These are phyloP conservation scores for Phialemonium atrogriseum DNA, from an alignment of 2,329 filamentous ascomycete genomes.

Conservation along the genomic window DNA sequence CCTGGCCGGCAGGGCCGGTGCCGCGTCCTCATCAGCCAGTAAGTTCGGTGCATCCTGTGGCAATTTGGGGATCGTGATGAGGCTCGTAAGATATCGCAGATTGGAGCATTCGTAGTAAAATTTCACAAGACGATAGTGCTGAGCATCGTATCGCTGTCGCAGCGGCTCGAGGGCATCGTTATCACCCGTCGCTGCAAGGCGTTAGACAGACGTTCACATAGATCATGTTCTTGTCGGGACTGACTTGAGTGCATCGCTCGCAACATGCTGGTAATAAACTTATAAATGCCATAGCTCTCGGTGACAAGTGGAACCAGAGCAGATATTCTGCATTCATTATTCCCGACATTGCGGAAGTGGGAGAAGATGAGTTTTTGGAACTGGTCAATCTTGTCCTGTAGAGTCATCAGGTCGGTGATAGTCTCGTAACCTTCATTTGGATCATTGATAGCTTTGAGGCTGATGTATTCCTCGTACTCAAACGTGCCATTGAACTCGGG, in stretches of 20 bases:
- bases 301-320: constrained; percentile 88
- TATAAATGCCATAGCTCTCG: constrained; percentile 98
- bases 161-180: constrained; percentile 87
- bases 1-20: constrained; percentile 73
- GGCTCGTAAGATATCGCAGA: constrained; percentile 86
- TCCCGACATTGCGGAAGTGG: constrained; percentile 82
- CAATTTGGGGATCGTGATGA: constrained; percentile 93
- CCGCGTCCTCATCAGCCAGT: constrained; percentile 73
- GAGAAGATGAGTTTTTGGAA: constrained; percentile 99
- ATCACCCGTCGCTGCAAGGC: constrained; percentile 71
- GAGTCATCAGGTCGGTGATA: constrained; percentile 89
- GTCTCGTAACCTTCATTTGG: constrained; percentile 97
- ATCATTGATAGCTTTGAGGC: constrained; percentile 95
- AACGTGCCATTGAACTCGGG: constrained; percentile 98
- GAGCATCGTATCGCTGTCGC: constrained; percentile 82
- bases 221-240: constrained; percentile 28
- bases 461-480: constrained; percentile 98
- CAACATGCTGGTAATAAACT: constrained; percentile 99
- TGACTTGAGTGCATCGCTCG: constrained; percentile 92
- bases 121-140: constrained; percentile 91
- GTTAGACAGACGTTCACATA: not conserved
- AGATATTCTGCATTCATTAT: constrained; percentile 95
- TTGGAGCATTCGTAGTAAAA: constrained; percentile 99
- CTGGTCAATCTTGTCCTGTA: constrained; percentile 96
- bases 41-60: constrained; percentile 90